phyloP scores from a whole-genome alignment of 2,329 filamentous ascomycete genomes.

The Apiospora arundinis region DNA sequence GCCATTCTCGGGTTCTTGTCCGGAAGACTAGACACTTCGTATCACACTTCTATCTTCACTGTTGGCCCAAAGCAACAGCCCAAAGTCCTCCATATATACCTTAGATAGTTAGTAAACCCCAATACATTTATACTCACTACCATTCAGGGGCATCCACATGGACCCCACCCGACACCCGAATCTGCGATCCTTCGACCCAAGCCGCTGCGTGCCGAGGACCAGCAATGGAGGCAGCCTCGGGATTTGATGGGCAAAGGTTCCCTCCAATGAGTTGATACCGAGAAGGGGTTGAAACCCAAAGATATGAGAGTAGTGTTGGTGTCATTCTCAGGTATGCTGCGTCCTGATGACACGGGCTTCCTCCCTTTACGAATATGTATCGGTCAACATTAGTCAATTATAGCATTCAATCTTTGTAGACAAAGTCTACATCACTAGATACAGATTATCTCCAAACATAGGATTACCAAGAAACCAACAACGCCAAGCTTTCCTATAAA shows the following conservation, averaged over 20 bases:
- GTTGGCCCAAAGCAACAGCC: too few species aligned
- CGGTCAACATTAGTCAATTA: too few species aligned
- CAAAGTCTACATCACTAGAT: background rate
- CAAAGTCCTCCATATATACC: too few species aligned
- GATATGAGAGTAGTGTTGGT: background rate
- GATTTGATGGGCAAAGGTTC: background rate
- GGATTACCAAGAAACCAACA: background rate
- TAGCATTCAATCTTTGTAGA: background rate
- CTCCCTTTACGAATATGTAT: background rate
- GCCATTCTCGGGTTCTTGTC: too few species aligned
- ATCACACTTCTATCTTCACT: too few species aligned
- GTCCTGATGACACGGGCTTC: too few species aligned
- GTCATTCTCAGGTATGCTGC: too few species aligned
- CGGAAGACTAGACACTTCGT: too few species aligned
- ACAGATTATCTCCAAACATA: background rate
- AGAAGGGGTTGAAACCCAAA: background rate
- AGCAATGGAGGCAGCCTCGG: background rate
- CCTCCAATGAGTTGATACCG: background rate
- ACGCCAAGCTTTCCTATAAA: background rate
- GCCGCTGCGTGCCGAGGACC: slow-evolving; percentile 11
- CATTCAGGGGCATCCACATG: slow-evolving; percentile 27
- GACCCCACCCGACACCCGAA: slow-evolving; percentile 28
- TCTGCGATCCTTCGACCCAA: slow-evolving; percentile 29
- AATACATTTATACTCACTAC: background rate
- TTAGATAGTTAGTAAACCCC: too few species aligned